Conservation (phyloP, 108 stramenopile genomes). For the Cyclotella kingstonii region DNA sequence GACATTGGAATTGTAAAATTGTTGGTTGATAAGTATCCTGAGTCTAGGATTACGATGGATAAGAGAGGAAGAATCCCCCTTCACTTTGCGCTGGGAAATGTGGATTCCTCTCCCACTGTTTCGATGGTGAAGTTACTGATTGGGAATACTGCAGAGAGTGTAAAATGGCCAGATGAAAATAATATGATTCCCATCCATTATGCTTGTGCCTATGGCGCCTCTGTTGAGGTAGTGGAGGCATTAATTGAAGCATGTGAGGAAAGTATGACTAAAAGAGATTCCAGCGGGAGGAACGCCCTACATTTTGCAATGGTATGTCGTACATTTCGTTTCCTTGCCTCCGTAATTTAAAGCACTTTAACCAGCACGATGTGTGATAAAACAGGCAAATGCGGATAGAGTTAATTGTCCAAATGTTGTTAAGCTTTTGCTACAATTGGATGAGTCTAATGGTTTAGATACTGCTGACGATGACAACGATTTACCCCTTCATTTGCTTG, state of each 20-base stretch:
- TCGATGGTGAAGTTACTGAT: constrained; percentile 18
- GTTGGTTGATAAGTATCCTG: constrained; percentile 60
- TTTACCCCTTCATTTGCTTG: constrained; percentile 63
- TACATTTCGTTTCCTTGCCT: too few relatives aligned
- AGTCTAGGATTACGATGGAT: constrained; percentile 57
- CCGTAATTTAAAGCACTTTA: too few relatives aligned
- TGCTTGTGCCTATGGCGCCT: constrained; percentile 79
- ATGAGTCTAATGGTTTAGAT: constrained; percentile 41
- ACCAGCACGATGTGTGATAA: too few relatives aligned
- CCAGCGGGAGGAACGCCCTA: constrained; percentile 69
- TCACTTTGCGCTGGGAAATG: constrained; percentile 59
- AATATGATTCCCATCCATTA: constrained; percentile 82
- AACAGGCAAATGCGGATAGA: constrained; percentile 64
- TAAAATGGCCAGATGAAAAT: constrained; percentile 57
- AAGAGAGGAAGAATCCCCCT: constrained; percentile 67
- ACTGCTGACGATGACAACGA: constrained; percentile 56
- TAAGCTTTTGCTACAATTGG: constrained; percentile 45
- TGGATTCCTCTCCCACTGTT: constrained; percentile 19
- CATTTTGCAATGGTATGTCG: constrained; percentile 69
- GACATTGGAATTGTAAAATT: constrained; percentile 53
- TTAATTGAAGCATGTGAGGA: constrained; percentile 63
- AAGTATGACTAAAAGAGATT: constrained; percentile 52
- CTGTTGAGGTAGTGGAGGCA: constrained; percentile 53
- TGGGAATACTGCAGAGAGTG: constrained; percentile 19
- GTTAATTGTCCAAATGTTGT: constrained; percentile 63